Evolutionary conservation across 805 yeast genomes (phyloP).

Genomic region (Sugiyamaella qingdaonensis): DNA sequence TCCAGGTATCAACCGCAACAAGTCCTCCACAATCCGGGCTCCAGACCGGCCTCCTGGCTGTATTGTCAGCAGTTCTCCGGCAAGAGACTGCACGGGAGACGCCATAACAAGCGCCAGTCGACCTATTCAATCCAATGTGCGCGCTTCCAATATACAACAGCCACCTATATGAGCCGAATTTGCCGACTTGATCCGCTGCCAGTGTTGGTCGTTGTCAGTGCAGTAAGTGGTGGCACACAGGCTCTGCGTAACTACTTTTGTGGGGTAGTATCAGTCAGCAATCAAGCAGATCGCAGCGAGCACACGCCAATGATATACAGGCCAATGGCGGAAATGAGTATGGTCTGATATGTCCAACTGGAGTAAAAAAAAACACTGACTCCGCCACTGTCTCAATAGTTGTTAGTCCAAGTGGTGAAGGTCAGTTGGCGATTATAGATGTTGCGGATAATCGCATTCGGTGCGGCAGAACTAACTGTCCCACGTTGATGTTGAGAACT

Average conservation of each 20-base stretch:
- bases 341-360: too few species aligned
- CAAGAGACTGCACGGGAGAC: neutral
- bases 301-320: neutral
- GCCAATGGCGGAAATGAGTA: too few species aligned
- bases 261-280: neutral
- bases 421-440: too few species aligned
- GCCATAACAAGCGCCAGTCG: neutral
- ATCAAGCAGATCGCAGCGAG: neutral
- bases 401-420: too few species aligned
- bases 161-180: neutral
- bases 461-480: too few species aligned
- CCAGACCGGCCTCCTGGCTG: slow-evolving; percentile 24
- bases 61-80: neutral
- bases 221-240: neutral
- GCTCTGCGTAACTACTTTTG: neutral
- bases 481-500: too few species aligned
- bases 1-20: slow-evolving; percentile 23
- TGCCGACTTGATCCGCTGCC: too few species aligned
- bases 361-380: too few species aligned
- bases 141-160: neutral
- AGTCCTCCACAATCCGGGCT: slow-evolving; percentile 30
- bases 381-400: too few species aligned
- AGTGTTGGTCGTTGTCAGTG: neutral
- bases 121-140: neutral
- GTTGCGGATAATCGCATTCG: too few species aligned